Evolutionary conservation across 352 stramenopile genomes (phyloP), one percentile per base, ranked within the genome.

Genomic region (Globisporangium rhizosaccharum): DNA sequence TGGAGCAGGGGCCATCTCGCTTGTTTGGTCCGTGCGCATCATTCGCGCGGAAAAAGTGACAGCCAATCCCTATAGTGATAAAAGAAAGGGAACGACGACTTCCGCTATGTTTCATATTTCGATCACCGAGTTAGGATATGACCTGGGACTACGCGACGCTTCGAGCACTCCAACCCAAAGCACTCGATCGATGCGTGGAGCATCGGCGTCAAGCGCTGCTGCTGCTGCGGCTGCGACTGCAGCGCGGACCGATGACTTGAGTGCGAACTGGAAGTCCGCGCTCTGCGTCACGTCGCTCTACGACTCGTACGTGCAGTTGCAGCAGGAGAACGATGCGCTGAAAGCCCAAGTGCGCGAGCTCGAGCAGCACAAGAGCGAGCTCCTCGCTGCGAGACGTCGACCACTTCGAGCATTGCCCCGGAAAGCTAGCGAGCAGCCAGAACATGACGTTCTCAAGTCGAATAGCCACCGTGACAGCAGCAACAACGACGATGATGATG

Each of bases 281-380:
- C 76, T 88, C 23, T 88, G 79, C 45, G 79, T 90, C 45, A 88
- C 75, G 18, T 88, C 80, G 45, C 78, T 92, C 18, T 90, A 87
- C 61, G 80, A 92, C 52, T 80, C 82, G 57, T 88, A 86, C 59
- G 71, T 85, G 15, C 68, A 79, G 42, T 39, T 89, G 30, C 74
- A 90, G 62, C 67, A 75, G 25, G 76, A 86, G 51, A 82, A 80
- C 47, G 72, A 79, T 6, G 30, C 60, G 51, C 61, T 85, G 14
- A 70, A 75, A 7, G 64, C 56, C 11, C 51, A 76, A n/a, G 53
- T 76, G 15, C 36, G 48, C 2, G 48, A 71, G 45, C 46, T 79
- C 26, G 50, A 70, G 37, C 36, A 56, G 41, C 69, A 70, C 45
- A 51, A 52, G 11, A 66, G 82, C 46, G 68, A 81, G 37, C 46